Evolutionary conservation across 2,329 filamentous ascomycete species (phyloP).

Genomic region (Aureobasidium sp.): DNA sequence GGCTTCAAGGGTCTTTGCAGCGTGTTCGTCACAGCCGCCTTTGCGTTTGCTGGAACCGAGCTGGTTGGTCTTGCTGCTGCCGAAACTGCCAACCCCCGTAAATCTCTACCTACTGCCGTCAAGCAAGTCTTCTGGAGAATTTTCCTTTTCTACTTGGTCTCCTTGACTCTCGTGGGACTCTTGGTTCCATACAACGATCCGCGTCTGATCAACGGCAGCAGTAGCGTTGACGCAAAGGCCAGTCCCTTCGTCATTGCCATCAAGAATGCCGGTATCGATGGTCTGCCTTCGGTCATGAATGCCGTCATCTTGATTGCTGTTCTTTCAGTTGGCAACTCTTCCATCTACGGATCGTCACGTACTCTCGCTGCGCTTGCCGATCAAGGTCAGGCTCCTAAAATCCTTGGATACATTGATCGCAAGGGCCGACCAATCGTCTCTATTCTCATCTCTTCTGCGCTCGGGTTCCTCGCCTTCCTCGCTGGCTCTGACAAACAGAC

Average conservation of each 20-base stretch:
- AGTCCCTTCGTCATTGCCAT: conserved; percentile 95
- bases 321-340: conserved; percentile 82
- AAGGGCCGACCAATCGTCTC: conserved; percentile 51
- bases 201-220: conserved; percentile 51
- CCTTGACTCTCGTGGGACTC: conserved; percentile 70
- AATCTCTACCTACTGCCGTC: conserved; percentile 75
- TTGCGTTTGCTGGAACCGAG: conserved; percentile 68
- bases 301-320: conserved; percentile 85
- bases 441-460: conserved; percentile 31
- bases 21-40: conserved; percentile 69
- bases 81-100: conserved; percentile 67
- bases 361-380: conserved; percentile 86
- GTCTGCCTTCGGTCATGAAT: conserved; percentile 85
- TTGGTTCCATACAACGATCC: conserved; percentile 66
- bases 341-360: conserved; percentile 83
- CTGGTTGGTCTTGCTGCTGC: conserved; percentile 68
- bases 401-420: conserved; percentile 54
- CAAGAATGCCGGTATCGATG: conserved; percentile 66
- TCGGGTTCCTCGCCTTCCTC: conserved; percentile 54
- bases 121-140: conserved; percentile 97
- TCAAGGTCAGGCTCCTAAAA: conserved; percentile 52
- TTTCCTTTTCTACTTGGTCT: conserved; percentile 68
- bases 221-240: conserved; percentile 58
- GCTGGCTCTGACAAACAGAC: conserved; percentile 33
- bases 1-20: conserved; percentile 74